Base-by-base conservation (phyloP, 192 early-diverging fungal genomes). In the Backusella macrospora region DNA sequence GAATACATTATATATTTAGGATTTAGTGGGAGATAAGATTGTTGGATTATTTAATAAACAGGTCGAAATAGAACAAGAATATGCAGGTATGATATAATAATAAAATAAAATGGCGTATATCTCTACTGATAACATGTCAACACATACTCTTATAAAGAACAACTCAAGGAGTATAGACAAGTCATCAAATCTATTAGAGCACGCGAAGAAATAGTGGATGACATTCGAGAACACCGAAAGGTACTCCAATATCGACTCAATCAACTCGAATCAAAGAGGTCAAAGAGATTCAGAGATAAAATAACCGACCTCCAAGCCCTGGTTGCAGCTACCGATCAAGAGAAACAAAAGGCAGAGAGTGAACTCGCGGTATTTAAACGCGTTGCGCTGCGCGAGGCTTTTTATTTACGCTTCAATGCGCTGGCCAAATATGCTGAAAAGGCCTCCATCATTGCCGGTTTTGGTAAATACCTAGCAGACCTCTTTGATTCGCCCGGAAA, bases 371-470 rank as follows among this genome's bases (percentile, higher is more conserved):
- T 76, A 62, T 82, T 82, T 23, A 82, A 82, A 62, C 66, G 80
- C 18, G 73, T 82, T 73, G 80, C 80, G 14, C 55, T 82, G 12
- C 38, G 70, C 0, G 80, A 82, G 46, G 80, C 80, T 4, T 82
- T 82, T 48, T 82, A 82, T 69, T 39, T 82, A 29, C 76, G 76
- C 1, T 82, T 82, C 68, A 82, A 82, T 72, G 80, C 80, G 1
- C 71, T 78, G 62, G 52, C 52, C 47, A 77, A 76, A 48, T 78
- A 75, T 65, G 72, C 80, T 63, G 80, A 82, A 59, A 82, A 82
- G 52, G 69, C 74, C 2, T 44, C 74, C 7, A 42, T 82, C 14
- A 34, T 82, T 44, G 76, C 80, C 16, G 80, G 80, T 9, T 82
- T 82, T 70, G 80, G 80, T 23, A 78, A 78, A 37, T 82, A 82